Conservation (phyloP, 139 green algal species). For the Tetraselmis striata region DNA sequence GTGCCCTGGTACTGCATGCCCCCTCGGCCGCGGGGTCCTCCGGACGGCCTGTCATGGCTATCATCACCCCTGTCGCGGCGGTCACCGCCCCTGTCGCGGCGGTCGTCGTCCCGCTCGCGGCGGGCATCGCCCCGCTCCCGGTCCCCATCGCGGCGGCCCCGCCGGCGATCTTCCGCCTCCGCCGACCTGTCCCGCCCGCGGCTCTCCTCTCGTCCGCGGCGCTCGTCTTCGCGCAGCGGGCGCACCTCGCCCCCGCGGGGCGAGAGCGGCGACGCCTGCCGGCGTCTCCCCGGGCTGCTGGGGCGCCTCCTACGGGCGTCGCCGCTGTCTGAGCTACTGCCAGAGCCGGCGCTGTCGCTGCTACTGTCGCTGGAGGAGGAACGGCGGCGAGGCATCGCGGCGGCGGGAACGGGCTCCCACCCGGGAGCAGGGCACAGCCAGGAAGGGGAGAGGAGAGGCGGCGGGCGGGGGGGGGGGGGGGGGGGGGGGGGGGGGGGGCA, state of each 20-base stretch:
- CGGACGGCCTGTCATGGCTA: not conserved
- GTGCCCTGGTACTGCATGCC: not conserved
- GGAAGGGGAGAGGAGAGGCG: no score
- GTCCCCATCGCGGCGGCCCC: not conserved
- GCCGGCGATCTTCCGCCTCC: no score
- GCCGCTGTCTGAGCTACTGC: not conserved
- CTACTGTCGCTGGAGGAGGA: not conserved
- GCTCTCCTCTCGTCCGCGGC: not conserved
- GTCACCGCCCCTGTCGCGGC: not conserved
- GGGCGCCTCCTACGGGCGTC: not conserved
- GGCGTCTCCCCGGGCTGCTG: not conserved
- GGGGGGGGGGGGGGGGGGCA: no score
- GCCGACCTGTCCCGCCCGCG: not conserved
- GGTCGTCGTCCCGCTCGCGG: slow-evolving; percentile 1
- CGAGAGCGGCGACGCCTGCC: not conserved
- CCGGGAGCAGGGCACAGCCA: no score
- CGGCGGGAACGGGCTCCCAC: no score
- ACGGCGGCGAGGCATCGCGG: not conserved
- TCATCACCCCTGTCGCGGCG: not conserved
- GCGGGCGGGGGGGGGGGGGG: no score
- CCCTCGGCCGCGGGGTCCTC: not conserved
- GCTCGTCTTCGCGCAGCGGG: not conserved
- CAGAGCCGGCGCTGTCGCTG: not conserved
- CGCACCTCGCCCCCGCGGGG: not conserved
- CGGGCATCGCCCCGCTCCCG: not conserved